Evolutionary conservation across 73 alveolate species (phyloP).

Genomic region (Diophrys appendiculata): DNA sequence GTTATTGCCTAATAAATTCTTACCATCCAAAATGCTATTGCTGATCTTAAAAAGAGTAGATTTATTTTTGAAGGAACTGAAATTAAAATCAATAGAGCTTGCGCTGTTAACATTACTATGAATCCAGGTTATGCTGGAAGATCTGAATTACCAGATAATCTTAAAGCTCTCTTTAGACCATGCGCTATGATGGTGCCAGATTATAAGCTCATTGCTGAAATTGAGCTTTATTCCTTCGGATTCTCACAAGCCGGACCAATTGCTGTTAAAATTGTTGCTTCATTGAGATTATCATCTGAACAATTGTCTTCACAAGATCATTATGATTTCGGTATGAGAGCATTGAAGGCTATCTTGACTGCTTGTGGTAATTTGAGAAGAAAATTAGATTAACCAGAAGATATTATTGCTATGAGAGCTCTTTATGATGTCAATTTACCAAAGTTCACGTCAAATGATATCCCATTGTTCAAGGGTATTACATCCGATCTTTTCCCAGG

Average conservation of each 20-base stretch:
- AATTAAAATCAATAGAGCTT: slow-evolving; percentile 82
- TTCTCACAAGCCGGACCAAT: slow-evolving; percentile 99
- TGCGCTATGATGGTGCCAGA: slow-evolving; percentile 99
- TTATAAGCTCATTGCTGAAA: slow-evolving; percentile 97
- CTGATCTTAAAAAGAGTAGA: slow-evolving; percentile 15
- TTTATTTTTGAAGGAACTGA: slow-evolving; percentile 97
- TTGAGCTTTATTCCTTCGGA: slow-evolving; percentile 89
- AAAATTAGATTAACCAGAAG: slow-evolving; percentile 90
- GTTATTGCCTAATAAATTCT: slow-evolving; percentile 59
- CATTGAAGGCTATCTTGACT: slow-evolving; percentile 91
- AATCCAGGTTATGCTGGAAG: slow-evolving; percentile 99
- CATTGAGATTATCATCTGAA: slow-evolving; percentile 92
- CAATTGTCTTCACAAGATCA: slow-evolving; percentile 93
- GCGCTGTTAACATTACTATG: slow-evolving; percentile 99
- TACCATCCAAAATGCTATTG: slow-evolving; percentile 26
- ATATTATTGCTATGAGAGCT: slow-evolving; percentile 96
- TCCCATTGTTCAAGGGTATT: slow-evolving; percentile 97
- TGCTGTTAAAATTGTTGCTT: slow-evolving; percentile 94
- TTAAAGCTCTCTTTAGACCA: slow-evolving; percentile 94
- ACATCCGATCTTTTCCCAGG: slow-evolving; percentile 99
- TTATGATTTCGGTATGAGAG: slow-evolving; percentile 98
- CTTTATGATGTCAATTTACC: slow-evolving; percentile 96
- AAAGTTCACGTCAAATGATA: slow-evolving; percentile 96
- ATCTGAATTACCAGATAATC: slow-evolving; percentile 99
- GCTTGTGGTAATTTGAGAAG: slow-evolving; percentile 93